These are phyloP conservation scores for Ceratobasidium sp. DNA, from an alignment of 1,284 basidiomycete genomes.

Conservation along the genomic window DNA sequence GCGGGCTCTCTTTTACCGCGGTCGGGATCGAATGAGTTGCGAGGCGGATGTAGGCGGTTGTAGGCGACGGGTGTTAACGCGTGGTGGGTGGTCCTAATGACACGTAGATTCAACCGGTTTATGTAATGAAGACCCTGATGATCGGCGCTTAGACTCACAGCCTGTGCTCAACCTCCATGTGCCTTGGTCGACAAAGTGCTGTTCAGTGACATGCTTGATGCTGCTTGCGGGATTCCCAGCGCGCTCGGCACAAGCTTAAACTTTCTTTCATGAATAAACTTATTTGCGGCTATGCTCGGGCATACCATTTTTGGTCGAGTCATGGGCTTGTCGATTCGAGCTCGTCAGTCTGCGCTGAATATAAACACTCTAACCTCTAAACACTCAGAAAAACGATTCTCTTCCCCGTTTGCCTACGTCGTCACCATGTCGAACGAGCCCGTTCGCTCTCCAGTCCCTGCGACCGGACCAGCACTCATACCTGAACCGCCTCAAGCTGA, in stretches of 20 bases:
- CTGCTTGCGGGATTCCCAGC: neutral
- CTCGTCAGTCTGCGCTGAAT: neutral
- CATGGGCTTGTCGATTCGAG: neutral
- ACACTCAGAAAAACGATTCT: neutral
- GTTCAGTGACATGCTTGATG: neutral
- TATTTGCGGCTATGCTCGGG: neutral
- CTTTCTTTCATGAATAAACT: neutral
- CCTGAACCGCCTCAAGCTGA: slow-evolving; percentile 42
- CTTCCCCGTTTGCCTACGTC: neutral
- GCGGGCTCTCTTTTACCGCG: slow-evolving; percentile 23
- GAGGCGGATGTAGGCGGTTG: slow-evolving; percentile 25
- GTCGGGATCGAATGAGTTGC: slow-evolving; percentile 39
- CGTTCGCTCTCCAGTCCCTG: neutral
- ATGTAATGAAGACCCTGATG: slow-evolving; percentile 24
- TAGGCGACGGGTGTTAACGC: slow-evolving; percentile 14
- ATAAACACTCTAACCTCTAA: neutral
- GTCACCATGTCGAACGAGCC: neutral
- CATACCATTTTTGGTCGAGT: neutral
- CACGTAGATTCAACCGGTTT: slow-evolving; percentile 30
- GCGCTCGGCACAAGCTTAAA: neutral
- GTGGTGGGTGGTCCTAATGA: slow-evolving; percentile 35
- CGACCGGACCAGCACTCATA: slow-evolving; percentile 8
- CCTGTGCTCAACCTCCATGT: neutral
- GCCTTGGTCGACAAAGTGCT: neutral
- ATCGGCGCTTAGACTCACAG: neutral